A percentile compares a stretch with the other conserved stretches of the same genome.
Conservation (phyloP, 2,329 filamentous ascomycete species). For the Myrmaecium sp. region DNA sequence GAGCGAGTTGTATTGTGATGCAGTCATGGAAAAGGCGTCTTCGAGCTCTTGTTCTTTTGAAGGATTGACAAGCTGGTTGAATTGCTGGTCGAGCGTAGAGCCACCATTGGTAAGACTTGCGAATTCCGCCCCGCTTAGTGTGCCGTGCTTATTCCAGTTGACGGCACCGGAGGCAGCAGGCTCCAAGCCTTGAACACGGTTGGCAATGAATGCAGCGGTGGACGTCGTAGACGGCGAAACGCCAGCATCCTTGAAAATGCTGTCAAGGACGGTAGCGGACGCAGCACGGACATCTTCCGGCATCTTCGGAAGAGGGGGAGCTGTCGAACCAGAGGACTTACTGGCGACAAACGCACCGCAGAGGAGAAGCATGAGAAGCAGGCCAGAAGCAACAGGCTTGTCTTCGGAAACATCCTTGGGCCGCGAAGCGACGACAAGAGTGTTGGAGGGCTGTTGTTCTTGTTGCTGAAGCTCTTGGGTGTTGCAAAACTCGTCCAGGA, state of each 20-base stretch:
- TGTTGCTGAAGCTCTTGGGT: slow-evolving; percentile 10
- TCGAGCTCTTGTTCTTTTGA: slow-evolving; percentile 75
- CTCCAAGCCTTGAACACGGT: slow-evolving; percentile 25
- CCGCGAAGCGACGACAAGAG: slow-evolving; percentile 24
- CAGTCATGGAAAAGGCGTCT: slow-evolving; percentile 71
- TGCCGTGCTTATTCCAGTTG: slow-evolving; percentile 20
- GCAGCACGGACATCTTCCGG: slow-evolving; percentile 67
- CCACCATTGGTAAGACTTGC: slow-evolving; percentile 14
- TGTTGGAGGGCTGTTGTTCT: slow-evolving; percentile 19
- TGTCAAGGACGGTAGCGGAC: slow-evolving; percentile 61
- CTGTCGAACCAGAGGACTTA: slow-evolving; percentile 53
- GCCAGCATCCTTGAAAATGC: slow-evolving; percentile 66
- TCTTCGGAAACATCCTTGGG: slow-evolving; percentile 27
- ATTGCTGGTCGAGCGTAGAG: slow-evolving; percentile 21
- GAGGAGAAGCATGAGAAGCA: slow-evolving; percentile 90
- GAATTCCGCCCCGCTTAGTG: slow-evolving; percentile 19
- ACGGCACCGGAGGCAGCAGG: slow-evolving; percentile 18
- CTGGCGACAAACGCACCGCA: slow-evolving; percentile 93
- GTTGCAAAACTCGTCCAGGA: slow-evolving; percentile 54
- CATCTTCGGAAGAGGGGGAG: slow-evolving; percentile 57
- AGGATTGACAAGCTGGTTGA: slow-evolving; percentile 35
- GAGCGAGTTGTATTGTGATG: slow-evolving; percentile 76
- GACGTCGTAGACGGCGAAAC: slow-evolving; percentile 27
- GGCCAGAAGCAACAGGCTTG: slow-evolving; percentile 55
- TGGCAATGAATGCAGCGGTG: slow-evolving; percentile 32